Evolutionary conservation across 352 stramenopile genomes (phyloP), one percentile per base, ranked within the genome.

Genomic region (Phytopythium montanum): DNA sequence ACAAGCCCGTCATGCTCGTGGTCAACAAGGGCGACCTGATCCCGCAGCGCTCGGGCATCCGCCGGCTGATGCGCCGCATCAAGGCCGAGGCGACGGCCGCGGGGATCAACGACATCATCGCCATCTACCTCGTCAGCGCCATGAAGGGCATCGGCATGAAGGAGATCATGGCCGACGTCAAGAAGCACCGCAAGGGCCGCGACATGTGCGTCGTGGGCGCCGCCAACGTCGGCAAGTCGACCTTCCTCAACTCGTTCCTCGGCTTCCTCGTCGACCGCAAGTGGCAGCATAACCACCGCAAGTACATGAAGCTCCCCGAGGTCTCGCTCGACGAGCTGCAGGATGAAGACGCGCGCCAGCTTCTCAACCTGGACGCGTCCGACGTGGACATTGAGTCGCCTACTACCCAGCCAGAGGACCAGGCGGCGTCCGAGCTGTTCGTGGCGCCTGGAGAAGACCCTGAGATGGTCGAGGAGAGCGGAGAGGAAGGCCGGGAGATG

Each of bases 161-260:
- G 45, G 81, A 95, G 55, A 89, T 97, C 56, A 72, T 97, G 23
- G 69, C 78, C 16, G 85, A 94, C 61, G 73, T 94, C 33, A 78
- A 78, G 59, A 92, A 92, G 63, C 75, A 81, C 56, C 78, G 76
- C 39, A 66, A 96, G 46, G 77, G 82, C 31, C 75, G 87, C 14
- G 91, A 97, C 61, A 75, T 98, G 26, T 97, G 94, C 69, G 87
- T 98, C 0, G 81, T 98, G 4, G 92, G 92, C 34, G 87, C 90
- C 8, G 92, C 90, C 19, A 98, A 98, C 65, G 92, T 96, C 9
- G 92, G 92, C 61, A 98, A 98, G 69, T 94, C 79, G 54, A 96
- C 88, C 48, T 97, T 98, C 61, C 72, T 98, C 26, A 98, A 98
- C 72, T 85, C 87, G 46, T 83, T 97, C 54, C 76, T 98, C 64